Conservation (phyloP, 108 stramenopile genomes). For the Cyclotella cryptica region DNA sequence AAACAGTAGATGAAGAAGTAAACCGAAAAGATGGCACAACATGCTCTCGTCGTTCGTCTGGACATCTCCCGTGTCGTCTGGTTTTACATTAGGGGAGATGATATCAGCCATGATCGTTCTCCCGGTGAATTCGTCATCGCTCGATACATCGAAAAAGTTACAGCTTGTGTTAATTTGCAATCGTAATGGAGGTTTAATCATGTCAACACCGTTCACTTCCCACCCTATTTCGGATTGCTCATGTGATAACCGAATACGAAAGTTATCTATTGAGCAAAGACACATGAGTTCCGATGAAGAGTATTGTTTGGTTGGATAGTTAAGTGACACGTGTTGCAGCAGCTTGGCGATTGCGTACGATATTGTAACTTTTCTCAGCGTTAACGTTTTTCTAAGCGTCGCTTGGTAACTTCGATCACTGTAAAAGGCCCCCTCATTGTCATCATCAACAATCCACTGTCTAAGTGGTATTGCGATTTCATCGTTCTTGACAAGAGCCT, state of each 20-base stretch:
- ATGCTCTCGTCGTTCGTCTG: background rate
- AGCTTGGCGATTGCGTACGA: constrained; percentile 4
- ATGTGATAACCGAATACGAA: background rate
- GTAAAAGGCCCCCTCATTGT: too few species aligned
- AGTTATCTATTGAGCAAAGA: background rate
- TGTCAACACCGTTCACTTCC: background rate
- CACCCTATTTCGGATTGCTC: background rate
- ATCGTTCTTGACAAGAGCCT: too few species aligned
- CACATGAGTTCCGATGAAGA: background rate
- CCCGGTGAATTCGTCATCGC: background rate
- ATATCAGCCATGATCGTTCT: background rate
- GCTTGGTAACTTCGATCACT: too few species aligned
- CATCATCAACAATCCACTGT: too few species aligned
- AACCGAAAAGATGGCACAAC: background rate
- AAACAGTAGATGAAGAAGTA: constrained; percentile 1
- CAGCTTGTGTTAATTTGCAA: background rate
- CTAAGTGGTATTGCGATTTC: too few species aligned
- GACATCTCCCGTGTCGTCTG: background rate
- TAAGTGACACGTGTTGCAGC: constrained; percentile 37
- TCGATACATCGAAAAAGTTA: background rate
- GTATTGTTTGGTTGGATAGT: constrained; percentile 5
- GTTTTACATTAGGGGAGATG: background rate
- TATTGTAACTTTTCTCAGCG: constrained; percentile 34
- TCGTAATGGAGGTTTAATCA: background rate
- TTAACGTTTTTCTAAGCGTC: background rate